Percentiles rank a stretch among this genome's conserved stretches.
Evolutionary conservation across 2,329 filamentous ascomycete genomes (phyloP).

Genomic region (Ceratocystis cacaofunesta): DNA sequence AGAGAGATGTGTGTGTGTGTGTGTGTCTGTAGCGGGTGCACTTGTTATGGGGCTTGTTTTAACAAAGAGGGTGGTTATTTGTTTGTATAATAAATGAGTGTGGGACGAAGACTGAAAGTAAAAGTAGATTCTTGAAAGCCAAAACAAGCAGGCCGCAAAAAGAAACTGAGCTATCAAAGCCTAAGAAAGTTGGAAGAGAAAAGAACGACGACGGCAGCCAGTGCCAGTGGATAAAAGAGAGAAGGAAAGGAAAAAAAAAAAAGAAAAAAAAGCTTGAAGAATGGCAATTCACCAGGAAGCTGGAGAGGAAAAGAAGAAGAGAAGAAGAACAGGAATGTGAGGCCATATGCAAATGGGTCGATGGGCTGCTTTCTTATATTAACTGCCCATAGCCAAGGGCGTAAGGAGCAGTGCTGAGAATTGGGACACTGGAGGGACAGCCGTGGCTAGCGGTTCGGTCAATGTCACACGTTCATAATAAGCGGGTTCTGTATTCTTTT

Average conservation of each 20-base stretch:
- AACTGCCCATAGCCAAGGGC: not conserved
- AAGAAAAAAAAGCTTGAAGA: not conserved
- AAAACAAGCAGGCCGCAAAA: not conserved
- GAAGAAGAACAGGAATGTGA: not conserved
- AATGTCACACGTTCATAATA: not conserved
- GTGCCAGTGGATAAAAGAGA: conserved; percentile 11
- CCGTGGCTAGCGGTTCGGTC: too few relatives aligned
- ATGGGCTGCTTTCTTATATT: not conserved
- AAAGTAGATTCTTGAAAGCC: not conserved
- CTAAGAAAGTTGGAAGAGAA: not conserved
- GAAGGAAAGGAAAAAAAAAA: not conserved
- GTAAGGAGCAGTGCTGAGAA: not conserved
- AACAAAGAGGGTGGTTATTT: not conserved
- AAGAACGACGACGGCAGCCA: conserved; percentile 13
- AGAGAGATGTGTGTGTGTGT: not conserved
- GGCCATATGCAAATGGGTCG: not conserved
- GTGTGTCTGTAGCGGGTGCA: not conserved
- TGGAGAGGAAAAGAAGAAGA: conserved; percentile 4
- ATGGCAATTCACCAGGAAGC: conserved; percentile 10
- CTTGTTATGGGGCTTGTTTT: not conserved
- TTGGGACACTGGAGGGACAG: too few relatives aligned
- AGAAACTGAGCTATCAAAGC: not conserved
- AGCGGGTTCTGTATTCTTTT: not conserved
- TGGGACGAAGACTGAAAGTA: not conserved
- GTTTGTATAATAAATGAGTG: not conserved